These are phyloP conservation scores for Neurospora intermedia DNA, from an alignment of 495 filamentous ascomycete genomes.

Conservation along the genomic window DNA sequence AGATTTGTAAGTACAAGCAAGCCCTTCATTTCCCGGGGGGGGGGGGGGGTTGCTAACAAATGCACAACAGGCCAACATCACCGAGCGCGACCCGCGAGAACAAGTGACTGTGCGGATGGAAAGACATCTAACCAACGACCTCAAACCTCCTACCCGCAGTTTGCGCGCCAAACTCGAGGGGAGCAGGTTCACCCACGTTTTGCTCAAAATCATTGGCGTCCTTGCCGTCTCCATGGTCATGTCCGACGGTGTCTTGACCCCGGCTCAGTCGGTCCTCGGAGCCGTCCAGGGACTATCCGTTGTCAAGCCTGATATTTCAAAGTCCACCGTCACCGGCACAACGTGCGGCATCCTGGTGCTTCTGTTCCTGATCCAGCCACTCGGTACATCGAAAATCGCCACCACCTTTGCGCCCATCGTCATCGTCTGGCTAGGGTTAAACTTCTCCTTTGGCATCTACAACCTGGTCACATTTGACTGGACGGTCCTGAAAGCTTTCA, in stretches of 20 bases:
- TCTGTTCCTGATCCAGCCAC: conserved; percentile 59
- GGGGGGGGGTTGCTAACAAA: not conserved
- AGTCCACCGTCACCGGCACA: conserved; percentile 50
- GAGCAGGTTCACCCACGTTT: conserved; percentile 35
- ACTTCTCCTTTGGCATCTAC: conserved; percentile 59
- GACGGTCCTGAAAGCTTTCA: conserved; percentile 58
- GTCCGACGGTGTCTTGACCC: conserved; percentile 56
- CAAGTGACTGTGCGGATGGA: conserved; percentile 43
- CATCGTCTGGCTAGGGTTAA: conserved; percentile 62
- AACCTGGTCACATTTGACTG: conserved; percentile 54
- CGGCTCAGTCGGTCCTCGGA: conserved; percentile 58
- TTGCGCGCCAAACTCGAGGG: conserved; percentile 49
- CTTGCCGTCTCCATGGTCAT: conserved; percentile 63
- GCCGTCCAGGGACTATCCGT: conserved; percentile 57
- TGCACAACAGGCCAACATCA: conserved; percentile 45
- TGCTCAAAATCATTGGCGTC: conserved; percentile 58
- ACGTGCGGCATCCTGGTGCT: conserved; percentile 59
- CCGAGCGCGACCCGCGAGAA: conserved; percentile 45
- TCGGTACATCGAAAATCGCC: conserved; percentile 58
- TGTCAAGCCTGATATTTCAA: conserved; percentile 34
- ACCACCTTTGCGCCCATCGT: conserved; percentile 60
- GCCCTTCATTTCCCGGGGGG: not conserved
- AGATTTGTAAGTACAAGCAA: conserved; percentile 46
- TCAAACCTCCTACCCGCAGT: conserved; percentile 38
- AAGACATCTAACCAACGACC: conserved; percentile 43